phyloP scores from a whole-genome alignment of 768 basidiomycete genomes.

The Suillus subalutaceus region DNA sequence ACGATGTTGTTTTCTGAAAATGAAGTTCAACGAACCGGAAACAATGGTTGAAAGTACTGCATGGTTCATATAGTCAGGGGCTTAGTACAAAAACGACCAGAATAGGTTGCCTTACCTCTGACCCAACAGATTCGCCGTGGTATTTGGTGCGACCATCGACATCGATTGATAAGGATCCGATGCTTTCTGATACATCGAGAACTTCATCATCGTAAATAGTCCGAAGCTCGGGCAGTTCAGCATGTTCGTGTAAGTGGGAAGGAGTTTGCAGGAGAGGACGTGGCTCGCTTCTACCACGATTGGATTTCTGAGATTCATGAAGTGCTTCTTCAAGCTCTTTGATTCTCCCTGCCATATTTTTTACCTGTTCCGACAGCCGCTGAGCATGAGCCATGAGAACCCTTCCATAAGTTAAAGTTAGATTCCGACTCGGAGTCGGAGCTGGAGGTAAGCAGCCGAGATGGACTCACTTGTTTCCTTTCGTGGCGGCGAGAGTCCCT shows the following conservation, averaged over 20 bases:
- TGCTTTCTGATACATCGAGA: conserved; percentile 36
- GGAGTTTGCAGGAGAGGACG: conserved; percentile 22
- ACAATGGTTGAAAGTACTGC: conserved; percentile 44
- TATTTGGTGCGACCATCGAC: conserved; percentile 51
- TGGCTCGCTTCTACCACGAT: conserved; percentile 19
- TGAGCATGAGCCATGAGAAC: conserved; percentile 55
- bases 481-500: conserved; percentile 55
- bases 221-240: conserved; percentile 17
- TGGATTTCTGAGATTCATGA: conserved; percentile 24
- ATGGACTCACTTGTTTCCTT: conserved; percentile 54
- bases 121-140: conserved; percentile 51
- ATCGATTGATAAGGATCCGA: conserved; percentile 54
- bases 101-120: conserved; percentile 43
- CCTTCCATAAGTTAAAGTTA: conserved; percentile 30
- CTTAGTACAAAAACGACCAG: neutral
- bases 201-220: conserved; percentile 27
- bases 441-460: neutral
- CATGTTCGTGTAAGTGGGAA: conserved; percentile 9
- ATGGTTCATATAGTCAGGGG: conserved; percentile 8
- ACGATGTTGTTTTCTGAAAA: conserved; percentile 5
- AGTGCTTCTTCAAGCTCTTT: conserved; percentile 50
- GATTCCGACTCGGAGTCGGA: conserved; percentile 9
- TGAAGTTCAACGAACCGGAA: conserved; percentile 17
- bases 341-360: conserved; percentile 42
- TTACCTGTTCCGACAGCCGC: conserved; percentile 50